phyloP scores from a whole-genome alignment of 176 grass and related monocot species.

The Avena sativa region DNA sequence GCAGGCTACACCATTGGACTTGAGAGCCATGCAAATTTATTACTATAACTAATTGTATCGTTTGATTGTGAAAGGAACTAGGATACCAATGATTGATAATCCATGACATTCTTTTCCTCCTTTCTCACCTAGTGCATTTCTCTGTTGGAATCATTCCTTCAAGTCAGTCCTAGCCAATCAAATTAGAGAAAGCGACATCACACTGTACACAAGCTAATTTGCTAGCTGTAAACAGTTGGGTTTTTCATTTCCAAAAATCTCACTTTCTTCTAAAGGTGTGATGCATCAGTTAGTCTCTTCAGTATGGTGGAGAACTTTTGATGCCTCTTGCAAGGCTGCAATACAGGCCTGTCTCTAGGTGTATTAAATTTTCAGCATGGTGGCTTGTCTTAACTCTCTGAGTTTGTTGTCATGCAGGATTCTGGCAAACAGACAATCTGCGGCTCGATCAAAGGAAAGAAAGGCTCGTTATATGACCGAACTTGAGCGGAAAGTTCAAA shows the following conservation, averaged over 20 bases:
- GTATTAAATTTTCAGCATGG: background rate
- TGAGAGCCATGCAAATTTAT: background rate
- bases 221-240: background rate
- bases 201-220: background rate
- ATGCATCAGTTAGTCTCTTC: constrained; percentile 14
- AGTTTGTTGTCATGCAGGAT: constrained; percentile 68
- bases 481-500: constrained; percentile 98
- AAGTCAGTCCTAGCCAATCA: background rate
- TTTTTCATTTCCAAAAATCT: constrained; percentile 15
- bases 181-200: background rate
- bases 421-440: constrained; percentile 94
- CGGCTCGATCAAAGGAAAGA: constrained; percentile 97
- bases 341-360: background rate
- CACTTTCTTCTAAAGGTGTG: background rate
- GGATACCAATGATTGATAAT: constrained; percentile 22
- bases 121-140: background rate
- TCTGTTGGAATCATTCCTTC: background rate
- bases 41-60: background rate
- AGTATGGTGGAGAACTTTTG: background rate
- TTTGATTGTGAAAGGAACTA: constrained; percentile 29
- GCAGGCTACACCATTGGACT: background rate
- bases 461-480: constrained; percentile 98
- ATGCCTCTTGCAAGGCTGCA: background rate
- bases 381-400: constrained; percentile 26
- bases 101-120: background rate